Evolutionary conservation across 768 basidiomycete species (phyloP).

Genomic region (Pleurotus eryngii): DNA sequence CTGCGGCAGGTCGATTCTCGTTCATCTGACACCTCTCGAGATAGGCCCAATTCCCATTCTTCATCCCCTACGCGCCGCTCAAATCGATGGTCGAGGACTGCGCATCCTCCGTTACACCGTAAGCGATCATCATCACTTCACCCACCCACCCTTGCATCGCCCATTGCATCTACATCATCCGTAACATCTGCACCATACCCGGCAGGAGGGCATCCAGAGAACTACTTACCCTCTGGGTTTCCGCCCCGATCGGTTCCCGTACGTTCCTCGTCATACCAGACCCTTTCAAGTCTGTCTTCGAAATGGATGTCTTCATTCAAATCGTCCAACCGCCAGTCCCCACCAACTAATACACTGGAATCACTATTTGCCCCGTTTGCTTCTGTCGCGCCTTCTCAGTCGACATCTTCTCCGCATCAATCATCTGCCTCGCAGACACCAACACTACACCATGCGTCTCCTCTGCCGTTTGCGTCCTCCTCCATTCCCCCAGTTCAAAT

Average conservation of each 20-base stretch:
- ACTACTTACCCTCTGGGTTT: background rate
- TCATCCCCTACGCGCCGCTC: conserved; percentile 11
- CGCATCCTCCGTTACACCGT: conserved; percentile 23
- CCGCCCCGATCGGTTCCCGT: conserved; percentile 4
- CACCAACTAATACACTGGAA: conserved; percentile 9
- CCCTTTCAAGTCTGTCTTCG: conserved; percentile 44
- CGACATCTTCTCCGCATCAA: conserved; percentile 11
- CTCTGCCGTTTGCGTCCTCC: background rate
- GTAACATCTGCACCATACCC: conserved; percentile 15
- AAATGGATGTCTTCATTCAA: conserved; percentile 49
- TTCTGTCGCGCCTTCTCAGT: background rate
- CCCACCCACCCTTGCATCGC: conserved; percentile 32
- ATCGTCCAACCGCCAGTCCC: conserved; percentile 11
- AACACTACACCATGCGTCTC: conserved; percentile 10
- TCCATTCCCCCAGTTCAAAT: background rate
- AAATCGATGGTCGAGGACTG: conserved; percentile 17
- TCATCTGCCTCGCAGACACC: conserved; percentile 11
- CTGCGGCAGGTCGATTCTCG: conserved; percentile 13
- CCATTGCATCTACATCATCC: conserved; percentile 27
- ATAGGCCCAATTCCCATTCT: conserved; percentile 1
- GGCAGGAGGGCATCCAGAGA: background rate
- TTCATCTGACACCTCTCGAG: conserved; percentile 17
- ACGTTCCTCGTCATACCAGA: conserved; percentile 31
- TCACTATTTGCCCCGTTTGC: conserved; percentile 14
- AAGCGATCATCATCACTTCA: conserved; percentile 29